Evolutionary conservation across 352 stramenopile species (phyloP), one percentile per base, ranked within the genome.

Genomic region (Globisporangium barbulae): DNA sequence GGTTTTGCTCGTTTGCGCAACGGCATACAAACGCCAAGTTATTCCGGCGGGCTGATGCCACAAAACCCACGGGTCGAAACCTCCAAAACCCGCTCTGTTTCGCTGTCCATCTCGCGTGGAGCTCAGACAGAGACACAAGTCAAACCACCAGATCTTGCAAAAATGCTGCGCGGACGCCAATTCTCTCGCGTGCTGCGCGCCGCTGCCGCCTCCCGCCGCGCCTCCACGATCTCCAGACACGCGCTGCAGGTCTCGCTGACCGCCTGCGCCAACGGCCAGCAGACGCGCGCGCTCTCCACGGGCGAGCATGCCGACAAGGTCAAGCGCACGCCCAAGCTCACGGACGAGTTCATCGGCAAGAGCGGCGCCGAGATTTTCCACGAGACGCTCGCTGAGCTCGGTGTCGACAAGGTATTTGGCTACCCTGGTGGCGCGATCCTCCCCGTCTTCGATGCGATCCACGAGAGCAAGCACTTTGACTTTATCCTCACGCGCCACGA

Each of bases 311-410:
- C 67, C 0, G 57, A 81, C 28, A 61, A 72, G 59, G 79, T 74
- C 52, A 78, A 75, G 59, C 58, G 65, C 57, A 28, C 71, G 33
- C 72, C 73, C 35, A 83, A 85, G 66, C 72, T 67, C 53, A 93
- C 84, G n/a, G 86, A 95, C 71, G 78, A 93, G 71, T 97, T 88
- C 72, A 85, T 96, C 48, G 91, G 90, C 66, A 92, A 98, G 67
- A 97, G 89, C 6, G 94, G 91, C 65, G 94, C 93, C 39, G 85
- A 97, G 69, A 97, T 98, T 68, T 97, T 98, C 69, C 96, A 98
- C 78, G 84, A 93, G 71, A 98, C 94, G 67, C 82, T 98, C 30
- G 75, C 88, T 0, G 90, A 98, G 63, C 78, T 98, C 67, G 90
- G 78, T 48, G 91, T 98, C 3, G 77, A 96, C 55, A 89, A 90